Base-by-base conservation (phyloP, 2,329 filamentous ascomycete genomes). In the Diplocarpon mali region DNA sequence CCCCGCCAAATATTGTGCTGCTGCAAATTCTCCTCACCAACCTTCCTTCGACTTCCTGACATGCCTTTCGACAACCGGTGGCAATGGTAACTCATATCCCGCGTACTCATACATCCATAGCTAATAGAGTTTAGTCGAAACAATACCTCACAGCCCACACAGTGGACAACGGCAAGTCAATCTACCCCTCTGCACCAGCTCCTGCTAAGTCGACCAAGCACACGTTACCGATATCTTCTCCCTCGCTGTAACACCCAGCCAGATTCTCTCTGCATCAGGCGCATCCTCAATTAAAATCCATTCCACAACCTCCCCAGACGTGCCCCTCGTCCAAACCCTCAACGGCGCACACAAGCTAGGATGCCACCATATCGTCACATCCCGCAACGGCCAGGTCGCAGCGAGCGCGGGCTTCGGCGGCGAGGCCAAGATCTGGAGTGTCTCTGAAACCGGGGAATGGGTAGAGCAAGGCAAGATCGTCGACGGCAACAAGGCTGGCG, bases 111-210 rank as follows among this genome's bases (percentile, higher is more conserved):
- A 42, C 11, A 38, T 51, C 58, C 51, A 60, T 17, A 27, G 8
- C 20, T 24, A 24, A 24, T 24, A 24, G 20, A 35, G n/a, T 47
- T 1, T 48, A 95, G 92, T 98, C 92, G 45, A 96, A 96, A 70
- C 92, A 96, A 81, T 98, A 95, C 64, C 76, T 98, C 51, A 93
- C 90, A 59, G 83, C 84, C 55, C 86, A 95, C 65, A 90, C 88
- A 35, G 78, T 95, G 64, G 85, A 94, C 63, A 77, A 88, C 70
- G 88, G 86, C 86, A 64, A 63, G 70, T 61, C 35, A 36, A 47
- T 40, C 40, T 49, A 45, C 47, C 51, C 51, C 48, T 46, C 44
- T 50, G 46, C 34, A 42, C 34, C 24, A 35, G 27, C 17, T 20
- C 35, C 42, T 47, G 45, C 54, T 57, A 60, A 54, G 62, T 11